These are phyloP conservation scores for Fusarium pilosicola DNA, from an alignment of 2,329 filamentous ascomycete genomes.

Conservation along the genomic window DNA sequence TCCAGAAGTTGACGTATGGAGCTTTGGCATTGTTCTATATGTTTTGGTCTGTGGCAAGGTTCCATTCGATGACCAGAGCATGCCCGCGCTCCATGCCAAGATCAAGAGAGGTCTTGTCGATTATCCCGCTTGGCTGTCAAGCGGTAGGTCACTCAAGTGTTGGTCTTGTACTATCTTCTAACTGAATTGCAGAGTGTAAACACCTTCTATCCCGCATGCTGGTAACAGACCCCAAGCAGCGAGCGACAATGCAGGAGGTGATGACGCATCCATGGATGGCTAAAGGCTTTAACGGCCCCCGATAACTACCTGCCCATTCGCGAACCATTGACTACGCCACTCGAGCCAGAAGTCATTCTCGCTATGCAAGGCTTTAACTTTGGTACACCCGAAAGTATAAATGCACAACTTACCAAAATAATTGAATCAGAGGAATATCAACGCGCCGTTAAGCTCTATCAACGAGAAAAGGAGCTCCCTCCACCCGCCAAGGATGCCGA, in stretches of 20 bases:
- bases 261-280: slow-evolving; percentile 96
- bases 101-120: slow-evolving; percentile 98
- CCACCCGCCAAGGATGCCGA: slow-evolving; percentile 73
- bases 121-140: slow-evolving; percentile 92
- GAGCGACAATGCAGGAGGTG: slow-evolving; percentile 89
- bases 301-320: slow-evolving; percentile 88
- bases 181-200: slow-evolving; percentile 78
- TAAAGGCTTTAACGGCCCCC: slow-evolving; percentile 86
- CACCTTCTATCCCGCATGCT: slow-evolving; percentile 94
- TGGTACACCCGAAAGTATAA: slow-evolving; percentile 85
- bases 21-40: slow-evolving; percentile 97
- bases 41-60: slow-evolving; percentile 98
- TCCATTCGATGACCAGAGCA: slow-evolving; percentile 98
- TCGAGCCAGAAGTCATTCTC: slow-evolving; percentile 84
- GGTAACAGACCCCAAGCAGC: slow-evolving; percentile 88
- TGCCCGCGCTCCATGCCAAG: slow-evolving; percentile 97
- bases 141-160: slow-evolving; percentile 67
- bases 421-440: slow-evolving; percentile 96
- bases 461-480: slow-evolving; percentile 71
- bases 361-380: slow-evolving; percentile 99
- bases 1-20: slow-evolving; percentile 98
- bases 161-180: slow-evolving; percentile 43
- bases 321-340: slow-evolving; percentile 84
- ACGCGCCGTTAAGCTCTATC: slow-evolving; percentile 76
- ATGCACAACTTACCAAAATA: slow-evolving; percentile 81